These are phyloP conservation scores for Somion occarium DNA, from an alignment of 1,284 basidiomycete species.

Conservation along the genomic window DNA sequence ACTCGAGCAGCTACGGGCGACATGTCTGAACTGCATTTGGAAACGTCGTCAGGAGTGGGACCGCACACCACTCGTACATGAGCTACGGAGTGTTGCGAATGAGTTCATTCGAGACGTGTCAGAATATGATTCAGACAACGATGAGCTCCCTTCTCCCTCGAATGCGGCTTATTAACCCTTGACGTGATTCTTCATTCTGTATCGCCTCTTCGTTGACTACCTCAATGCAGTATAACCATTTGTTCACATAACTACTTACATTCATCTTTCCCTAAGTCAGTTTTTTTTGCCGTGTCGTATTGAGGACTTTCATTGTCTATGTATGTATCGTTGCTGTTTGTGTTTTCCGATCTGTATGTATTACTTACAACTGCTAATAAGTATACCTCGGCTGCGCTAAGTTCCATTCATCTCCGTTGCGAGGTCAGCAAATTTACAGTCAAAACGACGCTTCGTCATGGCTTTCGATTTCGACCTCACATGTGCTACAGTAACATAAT, in stretches of 20 bases:
- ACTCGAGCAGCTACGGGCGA: slow-evolving; percentile 89
- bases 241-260: neutral
- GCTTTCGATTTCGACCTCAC: no score
- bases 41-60: slow-evolving; percentile 80
- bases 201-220: neutral
- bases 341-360: neutral
- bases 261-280: neutral
- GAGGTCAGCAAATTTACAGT: no score
- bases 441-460: no score
- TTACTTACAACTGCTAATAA: neutral
- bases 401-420: no score
- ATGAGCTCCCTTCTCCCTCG: neutral
- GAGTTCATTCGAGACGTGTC: slow-evolving; percentile 36
- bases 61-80: slow-evolving; percentile 57
- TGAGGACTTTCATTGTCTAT: neutral
- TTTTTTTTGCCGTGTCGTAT: neutral
- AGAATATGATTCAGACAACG: neutral
- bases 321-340: neutral
- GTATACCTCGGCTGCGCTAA: neutral
- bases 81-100: slow-evolving; percentile 50
- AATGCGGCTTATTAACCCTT: neutral
- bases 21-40: slow-evolving; percentile 80
- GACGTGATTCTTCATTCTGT: neutral
- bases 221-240: no score
- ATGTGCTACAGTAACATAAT: no score